Evolutionary conservation across 2,329 filamentous ascomycete species (phyloP), one percentile per base, ranked within the genome.

Genomic region (Neoscytalidium dimidiatum): DNA sequence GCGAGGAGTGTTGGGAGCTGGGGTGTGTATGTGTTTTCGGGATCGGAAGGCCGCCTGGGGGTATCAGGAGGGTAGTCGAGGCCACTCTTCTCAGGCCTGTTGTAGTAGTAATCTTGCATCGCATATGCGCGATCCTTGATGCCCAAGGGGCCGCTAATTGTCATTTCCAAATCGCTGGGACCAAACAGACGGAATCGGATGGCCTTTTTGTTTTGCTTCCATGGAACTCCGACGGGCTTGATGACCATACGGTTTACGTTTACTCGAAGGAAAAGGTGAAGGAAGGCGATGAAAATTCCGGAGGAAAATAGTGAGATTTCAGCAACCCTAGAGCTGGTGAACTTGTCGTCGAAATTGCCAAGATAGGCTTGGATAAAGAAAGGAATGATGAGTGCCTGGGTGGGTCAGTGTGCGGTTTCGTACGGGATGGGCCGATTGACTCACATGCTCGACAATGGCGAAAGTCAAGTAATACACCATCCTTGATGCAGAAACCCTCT

Each of bases 401-500:
- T 33, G 4, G 1, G 4, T 26, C 26, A 19, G 67, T 69, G 65
- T n/a, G 72, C 65, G 33, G n/a, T 43, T n/a, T 17, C 23, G 6
- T 38, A 3, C 17, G 23, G 4, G 5, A 5, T 38, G 11, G 44
- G 8, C 41, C 26, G 7, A 78, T 84, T 77, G 70, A 90, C 88
- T 73, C 66, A 79, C 72, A 83, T 86, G 63, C 83, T 86, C 56
- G 85, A 77, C 74, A 63, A 87, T 78, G 17, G 82, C 86, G 61
- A 89, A 73, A 1, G 83, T 75, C 67, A 90, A 79, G 72, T 89
- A 91, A 73, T 89, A 91, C 11, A 90, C 85, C 86, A 91, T 90
- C 66, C 87, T 82, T 6, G 88, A 90, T 3, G 89, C 88, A 35
- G 86, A 82, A 65, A 87, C 83, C 52, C 89, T 81, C 73, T 91